phyloP scores from a whole-genome alignment of 345 rosid species.

The Cardamine occulta region DNA sequence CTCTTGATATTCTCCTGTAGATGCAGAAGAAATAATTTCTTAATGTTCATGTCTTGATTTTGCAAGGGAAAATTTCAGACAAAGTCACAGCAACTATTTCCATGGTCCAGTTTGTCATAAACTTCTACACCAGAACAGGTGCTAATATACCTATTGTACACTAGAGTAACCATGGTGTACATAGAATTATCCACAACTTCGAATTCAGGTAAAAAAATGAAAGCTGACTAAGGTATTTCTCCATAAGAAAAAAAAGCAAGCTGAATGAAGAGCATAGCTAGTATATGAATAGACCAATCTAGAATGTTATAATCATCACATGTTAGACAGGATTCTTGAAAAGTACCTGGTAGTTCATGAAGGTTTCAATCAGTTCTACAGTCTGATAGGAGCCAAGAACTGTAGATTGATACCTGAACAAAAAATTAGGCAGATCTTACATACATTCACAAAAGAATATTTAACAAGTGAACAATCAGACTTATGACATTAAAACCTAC shows the following conservation, averaged over 20 bases:
- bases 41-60: not conserved
- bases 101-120: not conserved
- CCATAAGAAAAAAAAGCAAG: not conserved
- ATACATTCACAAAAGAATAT: not conserved
- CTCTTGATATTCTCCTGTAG: constrained; percentile 89
- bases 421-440: constrained; percentile 2
- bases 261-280: not conserved
- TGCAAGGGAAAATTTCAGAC: not conserved
- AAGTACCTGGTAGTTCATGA: constrained; percentile 98
- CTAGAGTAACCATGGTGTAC: not conserved
- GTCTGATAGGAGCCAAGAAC: constrained; percentile 91
- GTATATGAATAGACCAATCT: constrained; percentile 7
- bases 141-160: not conserved
- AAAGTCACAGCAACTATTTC: not conserved
- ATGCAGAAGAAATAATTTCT: not conserved
- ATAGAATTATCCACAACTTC: not conserved
- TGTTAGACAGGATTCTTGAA: not conserved
- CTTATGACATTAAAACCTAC: constrained; percentile 44
- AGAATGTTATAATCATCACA: not conserved
- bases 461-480: not conserved
- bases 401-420: constrained; percentile 93
- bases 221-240: not conserved
- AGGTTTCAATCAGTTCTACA: constrained; percentile 93
- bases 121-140: not conserved
- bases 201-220: not conserved